Base-by-base conservation (phyloP, 2,329 filamentous ascomycete genomes). In the Aureobasidium sp. region DNA sequence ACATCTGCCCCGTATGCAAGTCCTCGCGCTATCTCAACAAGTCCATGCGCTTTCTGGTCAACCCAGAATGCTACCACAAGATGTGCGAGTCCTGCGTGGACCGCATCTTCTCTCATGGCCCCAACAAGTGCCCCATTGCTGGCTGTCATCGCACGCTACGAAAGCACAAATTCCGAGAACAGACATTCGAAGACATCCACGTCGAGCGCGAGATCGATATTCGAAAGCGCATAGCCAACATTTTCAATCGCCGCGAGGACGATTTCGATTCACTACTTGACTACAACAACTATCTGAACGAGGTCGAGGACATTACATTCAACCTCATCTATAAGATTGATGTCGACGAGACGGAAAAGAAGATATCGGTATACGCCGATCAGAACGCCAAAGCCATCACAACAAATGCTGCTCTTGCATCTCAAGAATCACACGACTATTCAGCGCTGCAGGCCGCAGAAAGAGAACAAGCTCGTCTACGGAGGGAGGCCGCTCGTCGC, bases 31-130 rank as follows among this genome's bases (percentile, higher is more conserved):
- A 97, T 80, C 88, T 97, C 70, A 97, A 97, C 80, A 87, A 87
- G 64, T 88, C 91, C 78, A 92, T 99, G 84, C 84, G 88, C 67
- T 97, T 99, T 78, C 88, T 94, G 69, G 92, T 99, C 79, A 97
- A 97, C 75, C 91, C 93, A 9, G 91, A 96, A 80, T 99, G 94
- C 83, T 99, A 99, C 80, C 94, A 99, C 81, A 91, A 91, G 68
- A 97, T 99, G 90, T 99, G 94, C 80, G 88, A 91, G 74, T 92
- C 90, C 62, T 99, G 94, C 78, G 92, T 97, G 45, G 89, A 93
- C 75, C 89, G 93, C 62, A 90, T 97, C 69, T 99, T 97, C 82
- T 89, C 88, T 39, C 87, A 90, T 61, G 94, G 94, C 0, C 94
- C 94, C 0, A 90, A 91, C 62, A 89, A 91, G 65, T 99, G 95